Conservation (phyloP, 768 basidiomycete species). For the Lactarius indigo region DNA sequence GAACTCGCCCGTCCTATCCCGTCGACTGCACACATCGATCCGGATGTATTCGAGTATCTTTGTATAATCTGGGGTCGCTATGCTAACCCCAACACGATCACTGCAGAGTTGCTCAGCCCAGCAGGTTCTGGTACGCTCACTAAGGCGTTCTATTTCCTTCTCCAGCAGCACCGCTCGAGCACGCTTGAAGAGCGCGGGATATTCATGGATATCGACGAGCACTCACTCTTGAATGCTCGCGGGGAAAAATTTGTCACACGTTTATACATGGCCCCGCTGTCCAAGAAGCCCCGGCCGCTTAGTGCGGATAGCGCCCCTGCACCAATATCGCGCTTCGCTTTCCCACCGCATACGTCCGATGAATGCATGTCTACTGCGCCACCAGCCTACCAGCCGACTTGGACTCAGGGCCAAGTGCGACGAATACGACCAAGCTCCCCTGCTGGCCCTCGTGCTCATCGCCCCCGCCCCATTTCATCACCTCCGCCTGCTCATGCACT, state of each 20-base stretch:
- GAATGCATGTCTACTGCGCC: constrained; percentile 20
- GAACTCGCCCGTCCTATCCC: constrained; percentile 65
- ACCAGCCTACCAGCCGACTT: constrained; percentile 20
- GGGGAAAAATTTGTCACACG: constrained; percentile 38
- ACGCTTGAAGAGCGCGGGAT: constrained; percentile 53
- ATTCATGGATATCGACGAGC: constrained; percentile 36
- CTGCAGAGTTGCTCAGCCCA: constrained; percentile 63
- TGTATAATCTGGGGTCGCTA: constrained; percentile 82
- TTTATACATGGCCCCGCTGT: constrained; percentile 41
- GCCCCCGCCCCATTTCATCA: constrained; percentile 25
- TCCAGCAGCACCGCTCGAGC: constrained; percentile 71
- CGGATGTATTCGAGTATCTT: constrained; percentile 72
- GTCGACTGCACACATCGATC: constrained; percentile 68
- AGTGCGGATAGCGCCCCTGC: constrained; percentile 17
- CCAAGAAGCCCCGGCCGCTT: constrained; percentile 30
- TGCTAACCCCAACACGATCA: constrained; percentile 55
- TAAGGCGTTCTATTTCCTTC: constrained; percentile 86
- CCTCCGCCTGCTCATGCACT: constrained; percentile 20
- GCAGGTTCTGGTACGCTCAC: constrained; percentile 68
- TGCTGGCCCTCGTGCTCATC: constrained; percentile 24
- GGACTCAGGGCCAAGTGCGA: constrained; percentile 15
- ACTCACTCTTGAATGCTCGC: constrained; percentile 26
- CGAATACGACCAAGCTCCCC: constrained; percentile 25
- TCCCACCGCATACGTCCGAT: constrained; percentile 21
- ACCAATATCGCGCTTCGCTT: constrained; percentile 5